phyloP scores from a whole-genome alignment of 345 rosid species.

The Iberis pinnata region DNA sequence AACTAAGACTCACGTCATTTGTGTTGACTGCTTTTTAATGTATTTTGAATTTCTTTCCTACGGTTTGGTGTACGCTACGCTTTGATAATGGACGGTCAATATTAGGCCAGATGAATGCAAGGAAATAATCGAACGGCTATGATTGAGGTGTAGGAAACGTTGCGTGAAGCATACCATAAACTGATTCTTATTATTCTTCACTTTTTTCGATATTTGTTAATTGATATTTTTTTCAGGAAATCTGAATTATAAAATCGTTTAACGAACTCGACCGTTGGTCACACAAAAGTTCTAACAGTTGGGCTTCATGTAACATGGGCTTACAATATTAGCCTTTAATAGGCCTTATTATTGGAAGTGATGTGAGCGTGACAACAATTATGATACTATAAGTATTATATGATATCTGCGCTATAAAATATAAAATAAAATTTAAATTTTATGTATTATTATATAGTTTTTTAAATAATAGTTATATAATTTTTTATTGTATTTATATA shows the following conservation, averaged over 20 bases:
- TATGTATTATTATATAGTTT: too few species aligned
- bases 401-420: too few species aligned
- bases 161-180: background rate
- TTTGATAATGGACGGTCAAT: slow-evolving; percentile 5
- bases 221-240: slow-evolving; percentile 26
- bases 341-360: too few species aligned
- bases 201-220: slow-evolving; percentile 25
- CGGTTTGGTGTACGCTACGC: background rate
- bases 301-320: too few species aligned
- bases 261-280: too few species aligned
- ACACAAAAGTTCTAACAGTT: too few species aligned
- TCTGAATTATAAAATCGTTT: slow-evolving; percentile 26
- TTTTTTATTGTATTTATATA: too few species aligned
- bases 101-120: background rate
- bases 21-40: slow-evolving; percentile 36
- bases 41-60: background rate
- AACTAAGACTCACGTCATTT: slow-evolving; percentile 34
- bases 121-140: slow-evolving; percentile 3
- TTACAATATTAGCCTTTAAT: too few species aligned
- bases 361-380: too few species aligned
- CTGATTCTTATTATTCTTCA: background rate
- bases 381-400: too few species aligned
- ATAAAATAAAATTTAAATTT: too few species aligned
- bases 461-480: too few species aligned
- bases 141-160: background rate